Evolutionary conservation across 2,329 filamentous ascomycete species (phyloP), one percentile per base, ranked within the genome.

Genomic region (Hypoxylon sp.): DNA sequence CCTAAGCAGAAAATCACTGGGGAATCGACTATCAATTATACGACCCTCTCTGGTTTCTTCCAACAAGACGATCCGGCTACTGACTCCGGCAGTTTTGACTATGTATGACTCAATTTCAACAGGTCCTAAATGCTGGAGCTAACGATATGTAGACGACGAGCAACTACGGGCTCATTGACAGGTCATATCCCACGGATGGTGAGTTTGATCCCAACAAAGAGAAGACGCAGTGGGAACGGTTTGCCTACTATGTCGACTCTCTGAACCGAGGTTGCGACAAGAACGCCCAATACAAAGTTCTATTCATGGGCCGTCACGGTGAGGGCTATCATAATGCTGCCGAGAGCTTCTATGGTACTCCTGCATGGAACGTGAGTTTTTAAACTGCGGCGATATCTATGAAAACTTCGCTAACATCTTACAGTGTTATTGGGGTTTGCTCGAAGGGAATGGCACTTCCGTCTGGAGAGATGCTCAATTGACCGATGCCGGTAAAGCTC

Each of bases 261-360:
- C 75, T 92, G 37, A 90, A 90, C 78, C 71, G 75, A 2, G 75
- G 82, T 3, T 68, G 70, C 11, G 78, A 77, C n/a, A 75, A 77
- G 8, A 82, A 80, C 51, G 82, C 84, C 12, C 79, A 82, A 29
- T 92, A 91, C 80, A 90, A 90, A 72, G 81, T 93, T 8, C 74
- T 93, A 29, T 89, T 89, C 76, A 82, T 91, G 76, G 90, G 87
- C 2, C 87, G 91, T 39, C 91, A 93, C 73, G 91, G 90, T 21
- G 85, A 93, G 77, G 90, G 90, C 11, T 87, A 80, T 70, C 86
- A 88, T 68, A 89, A 88, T 68, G 83, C 82, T 5, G 90, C 89
- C 12, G 88, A 91, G 77, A 80, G 81, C 27, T 90, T 83, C 75
- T 92, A 90, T 70, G 89, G 89, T 48, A 91, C 89, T 0, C 84